Base-by-base conservation (phyloP, 768 basidiomycete genomes). In the Amanita phalloides region DNA sequence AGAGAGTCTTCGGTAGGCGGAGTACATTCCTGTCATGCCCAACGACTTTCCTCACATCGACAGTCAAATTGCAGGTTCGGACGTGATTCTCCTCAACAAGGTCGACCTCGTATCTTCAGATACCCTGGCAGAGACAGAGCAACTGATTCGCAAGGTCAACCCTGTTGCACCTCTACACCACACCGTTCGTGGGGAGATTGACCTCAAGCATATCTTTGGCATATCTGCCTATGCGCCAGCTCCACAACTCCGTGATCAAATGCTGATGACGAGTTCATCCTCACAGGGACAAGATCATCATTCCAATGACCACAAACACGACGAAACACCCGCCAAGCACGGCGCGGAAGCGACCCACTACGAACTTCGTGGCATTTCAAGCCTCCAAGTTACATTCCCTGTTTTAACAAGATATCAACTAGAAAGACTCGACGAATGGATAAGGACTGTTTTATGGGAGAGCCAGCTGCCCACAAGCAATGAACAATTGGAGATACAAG, bases 51-150 rank as follows among this genome's bases (percentile, higher is more conserved):
- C 30, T 14, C 17, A 45, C 26, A 47, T 49, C 39, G n/a, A n/a
- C 60, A 96, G 94, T 49, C 96, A 99, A 72, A 85, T 98, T 44
- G 95, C 90, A 1, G 85, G 83, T 35, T 84, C 95, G 23, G 96
- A 99, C 61, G 84, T 95, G 23, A 76, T 98, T 35, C 67, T 99
- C 25, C 69, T 99, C 26, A 99, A 99, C 74, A 99, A 99, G 71
- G 71, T 73, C 25, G 95, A 97, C 60, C 71, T 97, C 7, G 82
- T 81, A 1, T 60, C 74, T 1, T 54, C 74, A 1, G 64, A 68
- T 4, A 68, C 69, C 20, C 60, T 88, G 1, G 48, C 55, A 1
- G 61, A 68, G 3, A 78, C 80, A 10, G 83, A 89, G 62, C 61
- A 58, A n/a, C 65, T 77, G 20, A 81, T 99, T 36, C 76, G 72